A percentile compares a stretch with the other conserved stretches of the same genome.
phyloP scores from a whole-genome alignment of 2,329 filamentous ascomycete species.

The Colletotrichum brevisporum region DNA sequence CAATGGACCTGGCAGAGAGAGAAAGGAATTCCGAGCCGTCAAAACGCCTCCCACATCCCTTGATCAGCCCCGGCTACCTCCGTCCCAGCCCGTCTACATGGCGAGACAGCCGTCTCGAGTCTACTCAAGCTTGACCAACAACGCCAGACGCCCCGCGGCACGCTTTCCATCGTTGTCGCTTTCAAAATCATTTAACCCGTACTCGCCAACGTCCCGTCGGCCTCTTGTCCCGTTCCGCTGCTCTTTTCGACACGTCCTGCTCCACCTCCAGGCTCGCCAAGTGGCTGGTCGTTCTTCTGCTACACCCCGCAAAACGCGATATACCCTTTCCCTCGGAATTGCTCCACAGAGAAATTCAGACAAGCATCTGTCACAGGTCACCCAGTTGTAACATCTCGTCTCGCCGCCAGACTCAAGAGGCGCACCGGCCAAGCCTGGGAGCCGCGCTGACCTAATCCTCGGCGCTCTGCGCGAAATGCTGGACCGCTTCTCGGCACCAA shows the following conservation, averaged over 20 bases:
- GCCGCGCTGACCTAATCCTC: not conserved
- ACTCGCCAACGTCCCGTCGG: not conserved
- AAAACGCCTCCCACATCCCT: conserved; percentile 10
- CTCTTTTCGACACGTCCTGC: no score
- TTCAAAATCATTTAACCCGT: not conserved
- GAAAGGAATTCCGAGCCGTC: not conserved
- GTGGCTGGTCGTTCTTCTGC: not conserved
- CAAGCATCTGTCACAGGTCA: conserved; percentile 24
- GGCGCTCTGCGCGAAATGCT: not conserved
- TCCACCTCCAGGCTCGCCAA: conserved; percentile 4
- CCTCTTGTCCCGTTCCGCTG: not conserved
- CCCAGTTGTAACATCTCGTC: conserved; percentile 21
- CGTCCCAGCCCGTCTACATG: not conserved
- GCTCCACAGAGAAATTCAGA: conserved; percentile 25
- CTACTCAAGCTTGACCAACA: not conserved
- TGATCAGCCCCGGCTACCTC: not conserved
- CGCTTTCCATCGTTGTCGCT: not conserved
- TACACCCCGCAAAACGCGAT: not conserved
- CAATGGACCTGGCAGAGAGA: no score
- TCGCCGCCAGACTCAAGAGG: conserved; percentile 1
- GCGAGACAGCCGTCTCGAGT: conserved; percentile 10
- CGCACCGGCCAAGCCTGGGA: not conserved
- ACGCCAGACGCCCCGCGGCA: not conserved
- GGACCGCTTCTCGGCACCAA: not conserved
- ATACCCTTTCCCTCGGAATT: not conserved